Evolutionary conservation across 1,139 yeast species (phyloP), one percentile per base, ranked within the genome.

Genomic region (Zygoascus meyerae): DNA sequence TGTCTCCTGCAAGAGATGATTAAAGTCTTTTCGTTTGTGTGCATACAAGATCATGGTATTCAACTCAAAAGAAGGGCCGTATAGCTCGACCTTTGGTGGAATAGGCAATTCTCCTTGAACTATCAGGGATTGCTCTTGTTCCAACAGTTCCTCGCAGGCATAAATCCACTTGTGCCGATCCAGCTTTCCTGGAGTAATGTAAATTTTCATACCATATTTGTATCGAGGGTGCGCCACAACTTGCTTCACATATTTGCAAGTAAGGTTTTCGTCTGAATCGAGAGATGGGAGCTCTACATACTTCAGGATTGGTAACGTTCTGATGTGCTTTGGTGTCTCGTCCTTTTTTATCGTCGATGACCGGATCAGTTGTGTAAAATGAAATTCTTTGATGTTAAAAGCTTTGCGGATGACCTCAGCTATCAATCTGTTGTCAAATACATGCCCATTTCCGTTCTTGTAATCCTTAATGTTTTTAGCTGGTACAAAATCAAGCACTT

Each of bases 181-280:
- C 11, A 47, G 26, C 11, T 37, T 40, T 7, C 55, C 58, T 2
- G 54, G 52, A 11, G 54, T 48, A 42, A 57, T 50, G 46, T 47
- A 55, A 29, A 55, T 38, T 36, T 46, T 54, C 61, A 57, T 57
- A 37, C 47, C 50, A 30, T 51, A 43, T 48, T 57, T 57, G 52
- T 57, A 57, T 28, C 61, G 51, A 7, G 61, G 61, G 40, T 55
- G 55, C 26, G 60, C 58, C n/a, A 57, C 47, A 10, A 45, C 43
- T 37, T 56, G 54, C 51, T 57, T 57, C 40, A 57, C 45, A 42
- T 40, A 54, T 16, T 47, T 50, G 42, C 51, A 47, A 2, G 55
- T 52, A 30, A 53, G 44, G 35, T 52, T 48, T n/a, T 41, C 15
- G 17, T 44, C 42, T 9, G 45, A 43, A 3, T 37, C 32, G 14